These are phyloP conservation scores for Marasmius sp. DNA, from an alignment of 1,284 basidiomycete species.

Conservation along the genomic window DNA sequence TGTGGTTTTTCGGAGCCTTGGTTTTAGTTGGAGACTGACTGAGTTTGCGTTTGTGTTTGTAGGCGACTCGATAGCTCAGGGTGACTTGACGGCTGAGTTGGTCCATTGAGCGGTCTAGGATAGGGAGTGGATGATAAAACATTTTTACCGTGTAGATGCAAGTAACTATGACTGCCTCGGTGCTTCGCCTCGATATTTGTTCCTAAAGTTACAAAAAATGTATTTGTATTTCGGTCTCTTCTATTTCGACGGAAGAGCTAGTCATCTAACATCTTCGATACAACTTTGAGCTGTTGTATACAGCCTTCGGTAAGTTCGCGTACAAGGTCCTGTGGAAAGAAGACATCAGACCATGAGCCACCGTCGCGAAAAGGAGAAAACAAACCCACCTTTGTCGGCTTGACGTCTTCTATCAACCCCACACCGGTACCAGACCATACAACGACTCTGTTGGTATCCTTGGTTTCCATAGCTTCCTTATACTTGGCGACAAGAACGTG, in stretches of 20 bases:
- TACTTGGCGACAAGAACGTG: constrained; percentile 44
- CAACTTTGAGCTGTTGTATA: constrained; percentile 31
- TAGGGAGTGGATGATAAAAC: not conserved
- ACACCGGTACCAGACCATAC: constrained; percentile 74
- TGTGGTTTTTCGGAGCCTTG: constrained; percentile 15
- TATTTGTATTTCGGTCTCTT: not conserved
- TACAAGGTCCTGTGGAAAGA: constrained; percentile 44
- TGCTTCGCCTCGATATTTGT: no score
- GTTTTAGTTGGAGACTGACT: not conserved
- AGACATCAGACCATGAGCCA: not conserved
- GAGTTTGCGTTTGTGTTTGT: constrained; percentile 14
- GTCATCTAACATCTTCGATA: not conserved
- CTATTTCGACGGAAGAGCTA: no score
- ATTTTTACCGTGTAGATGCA: not conserved
- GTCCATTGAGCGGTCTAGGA: constrained; percentile 51
- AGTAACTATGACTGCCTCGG: not conserved
- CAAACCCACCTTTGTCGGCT: constrained; percentile 53
- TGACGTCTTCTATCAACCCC: constrained; percentile 54
- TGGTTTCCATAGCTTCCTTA: constrained; percentile 38
- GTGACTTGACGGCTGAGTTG: constrained; percentile 86
- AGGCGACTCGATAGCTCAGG: constrained; percentile 89
- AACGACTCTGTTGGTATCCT: constrained; percentile 51
- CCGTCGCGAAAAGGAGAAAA: not conserved
- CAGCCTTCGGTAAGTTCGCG: constrained; percentile 47
- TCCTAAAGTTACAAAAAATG: not conserved